Evolutionary conservation across 1,139 yeast species (phyloP).

Genomic region (Blastobotrys apis): DNA sequence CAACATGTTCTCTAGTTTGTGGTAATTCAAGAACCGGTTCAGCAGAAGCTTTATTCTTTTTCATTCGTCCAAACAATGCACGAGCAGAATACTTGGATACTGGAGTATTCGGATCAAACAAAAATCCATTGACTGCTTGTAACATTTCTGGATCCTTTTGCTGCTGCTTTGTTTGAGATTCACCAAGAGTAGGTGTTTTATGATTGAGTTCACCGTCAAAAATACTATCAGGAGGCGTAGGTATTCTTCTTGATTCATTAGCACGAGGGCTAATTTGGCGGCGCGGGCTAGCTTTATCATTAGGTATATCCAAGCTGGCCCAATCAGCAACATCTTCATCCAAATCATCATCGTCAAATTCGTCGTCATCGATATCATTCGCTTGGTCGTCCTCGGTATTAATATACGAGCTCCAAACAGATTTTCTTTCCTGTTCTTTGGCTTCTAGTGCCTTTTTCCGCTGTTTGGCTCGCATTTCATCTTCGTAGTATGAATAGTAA

Average conservation of each 20-base stretch:
- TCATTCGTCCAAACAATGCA: constrained; percentile 19
- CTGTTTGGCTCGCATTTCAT: constrained; percentile 17
- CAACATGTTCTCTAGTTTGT: background rate
- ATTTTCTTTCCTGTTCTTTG: constrained; percentile 12
- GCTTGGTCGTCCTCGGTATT: constrained; percentile 23
- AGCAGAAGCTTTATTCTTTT: constrained; percentile 10
- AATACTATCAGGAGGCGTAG: background rate
- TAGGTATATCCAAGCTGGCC: background rate
- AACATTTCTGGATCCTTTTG: background rate
- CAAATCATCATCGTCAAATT: background rate
- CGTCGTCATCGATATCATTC: constrained; percentile 13
- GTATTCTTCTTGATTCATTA: background rate
- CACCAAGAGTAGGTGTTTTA: background rate
- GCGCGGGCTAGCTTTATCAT: background rate
- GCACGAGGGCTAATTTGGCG: too few species aligned
- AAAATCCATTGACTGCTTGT: constrained; percentile 1
- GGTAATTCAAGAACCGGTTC: background rate
- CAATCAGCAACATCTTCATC: background rate
- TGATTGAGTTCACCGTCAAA: background rate
- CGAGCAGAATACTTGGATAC: constrained; percentile 26
- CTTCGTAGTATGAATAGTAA: constrained; percentile 20
- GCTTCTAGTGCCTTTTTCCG: constrained; percentile 17
- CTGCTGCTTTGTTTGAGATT: background rate
- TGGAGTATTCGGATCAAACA: constrained; percentile 9
- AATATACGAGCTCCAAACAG: constrained; percentile 24